A percentile compares a stretch with the other conserved stretches of the same genome.
Evolutionary conservation across 78 protist genomes (phyloP).

Genomic region (Dictyostelium capitatum): DNA sequence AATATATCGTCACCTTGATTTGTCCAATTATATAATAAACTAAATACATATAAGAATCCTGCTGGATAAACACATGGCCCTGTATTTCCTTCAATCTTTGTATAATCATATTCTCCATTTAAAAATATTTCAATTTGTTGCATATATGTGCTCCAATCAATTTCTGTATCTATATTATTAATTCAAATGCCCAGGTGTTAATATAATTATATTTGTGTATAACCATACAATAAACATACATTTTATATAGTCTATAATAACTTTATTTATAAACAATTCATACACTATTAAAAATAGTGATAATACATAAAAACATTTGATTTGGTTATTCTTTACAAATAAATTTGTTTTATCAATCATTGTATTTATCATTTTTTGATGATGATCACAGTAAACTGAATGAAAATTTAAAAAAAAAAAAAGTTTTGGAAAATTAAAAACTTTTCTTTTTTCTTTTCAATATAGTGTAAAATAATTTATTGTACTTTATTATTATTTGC

Average conservation of each 20-base stretch:
- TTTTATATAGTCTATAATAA: slow-evolving; percentile 50
- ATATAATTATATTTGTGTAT: neutral
- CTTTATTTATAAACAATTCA: slow-evolving; percentile 36
- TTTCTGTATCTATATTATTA: slow-evolving; percentile 87
- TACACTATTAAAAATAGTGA: slow-evolving; percentile 13
- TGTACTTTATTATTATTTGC: too few species aligned
- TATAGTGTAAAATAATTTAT: too few species aligned
- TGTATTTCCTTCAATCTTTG: slow-evolving; percentile 83
- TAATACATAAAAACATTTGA: neutral
- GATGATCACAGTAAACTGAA: too few species aligned
- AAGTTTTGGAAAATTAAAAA: too few species aligned
- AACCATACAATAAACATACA: slow-evolving; percentile 15
- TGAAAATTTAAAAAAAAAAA: too few species aligned
- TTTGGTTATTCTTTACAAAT: neutral
- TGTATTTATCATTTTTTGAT: too few species aligned
- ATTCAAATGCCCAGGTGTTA: neutral
- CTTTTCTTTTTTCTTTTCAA: too few species aligned
- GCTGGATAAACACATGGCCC: slow-evolving; percentile 96
- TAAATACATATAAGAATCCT: slow-evolving; percentile 85
- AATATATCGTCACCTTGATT: slow-evolving; percentile 77
- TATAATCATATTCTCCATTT: slow-evolving; percentile 86
- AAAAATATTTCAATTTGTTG: slow-evolving; percentile 87
- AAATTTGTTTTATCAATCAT: too few species aligned
- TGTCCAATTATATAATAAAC: slow-evolving; percentile 53
- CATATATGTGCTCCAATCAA: slow-evolving; percentile 95